Base-by-base conservation (phyloP, 371 early-diverging fungal genomes). In the Mucor mucedo region DNA sequence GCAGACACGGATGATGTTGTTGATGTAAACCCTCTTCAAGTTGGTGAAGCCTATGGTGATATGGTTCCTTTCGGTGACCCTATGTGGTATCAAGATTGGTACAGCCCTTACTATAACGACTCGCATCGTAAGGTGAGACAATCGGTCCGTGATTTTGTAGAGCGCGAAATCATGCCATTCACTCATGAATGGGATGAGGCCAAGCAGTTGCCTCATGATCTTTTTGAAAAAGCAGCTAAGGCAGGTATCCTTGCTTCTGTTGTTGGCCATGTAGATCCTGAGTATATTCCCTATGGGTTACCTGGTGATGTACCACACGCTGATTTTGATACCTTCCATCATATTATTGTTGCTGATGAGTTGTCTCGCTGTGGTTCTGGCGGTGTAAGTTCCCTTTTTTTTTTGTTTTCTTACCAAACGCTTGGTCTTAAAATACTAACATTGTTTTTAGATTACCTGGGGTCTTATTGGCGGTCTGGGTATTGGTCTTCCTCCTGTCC, bases 151-250 rank as follows among this genome's bases (percentile, higher is more conserved):
- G 67, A 67, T 21, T 90, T 83, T 68, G 85, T 84, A 8, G 89
- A 88, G 13, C 75, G 77, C 55, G 85, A 90, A 55, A 71, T 89
- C 35, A 87, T 79, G 71, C 85, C 88, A 3, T 83, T 65, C 68
- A 79, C 79, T 62, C 82, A 85, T 66, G 88, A 87, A 66, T 90
- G 89, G 88, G 86, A 87, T 57, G 89, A 90, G 61, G 77, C 76
- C 5, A 88, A 87, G 60, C 59, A 76, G 45, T 63, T 88, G 14
- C 88, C 89, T n/a, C 72, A 65, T 29, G 69, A 69, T 0, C 41
- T 88, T 6, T 86, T 83, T 60, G 55, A 71, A 49, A 88, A 86
- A 65, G 81, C 83, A 45, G 88, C 84, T 27, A 61, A 79, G 40
- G 85, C 82, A 32, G 88, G 89, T 61, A 66, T 88, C 21, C 71